These are phyloP conservation scores for Ophiostoma australiae DNA, from an alignment of 2,329 filamentous ascomycete species.

Conservation along the genomic window DNA sequence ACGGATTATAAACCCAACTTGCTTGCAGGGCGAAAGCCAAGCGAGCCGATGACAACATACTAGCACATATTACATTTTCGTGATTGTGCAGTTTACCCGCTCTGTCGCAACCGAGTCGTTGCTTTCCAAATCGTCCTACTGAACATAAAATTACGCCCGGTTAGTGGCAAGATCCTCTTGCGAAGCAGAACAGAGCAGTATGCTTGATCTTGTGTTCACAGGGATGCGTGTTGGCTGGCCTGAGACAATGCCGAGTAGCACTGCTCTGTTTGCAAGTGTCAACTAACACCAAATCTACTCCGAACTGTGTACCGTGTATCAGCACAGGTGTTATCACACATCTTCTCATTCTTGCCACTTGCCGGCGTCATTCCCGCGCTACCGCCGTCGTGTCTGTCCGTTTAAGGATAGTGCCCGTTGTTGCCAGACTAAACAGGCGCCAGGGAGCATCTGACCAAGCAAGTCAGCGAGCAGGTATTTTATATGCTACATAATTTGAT, in stretches of 20 bases:
- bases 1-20: background rate
- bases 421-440: background rate
- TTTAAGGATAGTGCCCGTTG: constrained; percentile 18
- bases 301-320: too few relatives aligned
- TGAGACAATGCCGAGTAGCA: background rate
- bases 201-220: constrained; percentile 3
- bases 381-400: constrained; percentile 16
- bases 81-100: constrained; percentile 8
- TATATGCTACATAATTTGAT: background rate
- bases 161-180: background rate
- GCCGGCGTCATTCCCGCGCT: constrained; percentile 19
- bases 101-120: background rate
- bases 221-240: background rate
- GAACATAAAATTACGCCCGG: background rate
- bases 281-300: background rate
- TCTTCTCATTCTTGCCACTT: background rate
- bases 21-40: background rate
- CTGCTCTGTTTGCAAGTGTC: background rate
- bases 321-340: background rate
- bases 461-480: background rate
- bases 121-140: background rate
- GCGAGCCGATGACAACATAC: background rate
- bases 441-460: background rate
- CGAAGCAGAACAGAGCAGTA: background rate
- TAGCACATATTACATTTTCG: background rate